A percentile compares a stretch with the other conserved stretches of the same genome.
Conservation (phyloP, 2,329 filamentous ascomycete species). For the Immersiporthe knoxdaviesiana region DNA sequence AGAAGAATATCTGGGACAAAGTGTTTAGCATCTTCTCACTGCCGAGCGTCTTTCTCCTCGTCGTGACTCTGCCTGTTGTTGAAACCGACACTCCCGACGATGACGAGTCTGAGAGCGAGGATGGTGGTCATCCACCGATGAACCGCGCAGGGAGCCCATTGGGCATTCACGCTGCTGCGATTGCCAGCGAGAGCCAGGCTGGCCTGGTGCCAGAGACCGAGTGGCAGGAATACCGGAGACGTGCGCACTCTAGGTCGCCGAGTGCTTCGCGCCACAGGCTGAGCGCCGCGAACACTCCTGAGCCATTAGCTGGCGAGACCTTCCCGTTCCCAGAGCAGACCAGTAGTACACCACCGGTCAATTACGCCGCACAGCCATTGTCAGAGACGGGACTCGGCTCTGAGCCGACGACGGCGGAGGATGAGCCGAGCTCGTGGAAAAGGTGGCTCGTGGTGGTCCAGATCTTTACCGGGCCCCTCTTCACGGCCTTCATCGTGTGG, state of each 20-base stretch:
- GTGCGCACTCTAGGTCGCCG: conserved; percentile 41
- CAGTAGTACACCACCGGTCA: background rate
- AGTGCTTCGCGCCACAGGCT: conserved; percentile 24
- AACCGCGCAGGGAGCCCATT: conserved; percentile 35
- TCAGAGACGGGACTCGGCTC: conserved; percentile 16
- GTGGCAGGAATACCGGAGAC: conserved; percentile 62
- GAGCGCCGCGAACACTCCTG: conserved; percentile 15
- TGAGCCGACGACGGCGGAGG: conserved; percentile 30
- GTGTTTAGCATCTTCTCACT: conserved; percentile 79
- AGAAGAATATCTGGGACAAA: conserved; percentile 85
- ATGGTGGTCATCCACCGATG: conserved; percentile 33
- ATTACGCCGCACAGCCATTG: conserved; percentile 30
- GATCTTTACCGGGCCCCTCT: conserved; percentile 83
- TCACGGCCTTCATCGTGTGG: conserved; percentile 78
- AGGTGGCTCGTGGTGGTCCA: conserved; percentile 88
- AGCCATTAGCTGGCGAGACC: conserved; percentile 17
- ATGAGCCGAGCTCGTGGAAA: conserved; percentile 71
- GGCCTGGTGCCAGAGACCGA: conserved; percentile 52
- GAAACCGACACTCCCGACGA: conserved; percentile 67
- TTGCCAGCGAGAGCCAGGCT: conserved; percentile 41
- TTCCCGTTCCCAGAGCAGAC: conserved; percentile 27
- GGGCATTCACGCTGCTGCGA: conserved; percentile 40
- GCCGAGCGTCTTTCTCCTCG: conserved; percentile 88
- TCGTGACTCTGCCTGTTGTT: conserved; percentile 88
- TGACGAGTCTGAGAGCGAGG: conserved; percentile 42